These are phyloP conservation scores for Picochlorum sp. DNA, from an alignment of 139 green algal species.

Conservation along the genomic window DNA sequence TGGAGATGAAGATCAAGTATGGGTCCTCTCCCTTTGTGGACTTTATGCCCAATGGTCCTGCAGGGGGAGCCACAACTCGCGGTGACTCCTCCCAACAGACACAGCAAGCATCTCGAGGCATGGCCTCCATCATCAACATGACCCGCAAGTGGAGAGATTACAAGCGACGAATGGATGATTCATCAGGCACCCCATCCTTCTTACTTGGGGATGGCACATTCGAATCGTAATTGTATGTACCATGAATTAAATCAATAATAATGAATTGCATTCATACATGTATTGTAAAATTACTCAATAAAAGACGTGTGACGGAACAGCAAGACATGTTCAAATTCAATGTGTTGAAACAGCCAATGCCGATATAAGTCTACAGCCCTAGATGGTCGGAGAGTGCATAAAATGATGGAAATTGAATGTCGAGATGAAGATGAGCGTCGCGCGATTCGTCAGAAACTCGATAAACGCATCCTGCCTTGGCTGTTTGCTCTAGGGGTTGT, in stretches of 20 bases:
- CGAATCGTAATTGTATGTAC: not conserved
- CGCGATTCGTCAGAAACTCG: not conserved
- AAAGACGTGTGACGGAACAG: too few species aligned
- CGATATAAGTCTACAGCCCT: not conserved
- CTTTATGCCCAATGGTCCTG: not conserved
- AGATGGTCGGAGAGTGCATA: not conserved
- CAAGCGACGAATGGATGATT: slow-evolving; percentile 16
- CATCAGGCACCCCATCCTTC: not conserved
- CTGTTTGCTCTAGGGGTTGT: slow-evolving; percentile 36
- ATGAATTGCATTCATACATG: too few species aligned
- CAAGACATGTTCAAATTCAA: too few species aligned
- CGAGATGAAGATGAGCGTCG: not conserved
- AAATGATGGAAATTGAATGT: not conserved
- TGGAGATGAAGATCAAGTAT: not conserved
- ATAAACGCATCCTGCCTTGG: slow-evolving; percentile 20
- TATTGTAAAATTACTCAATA: too few species aligned
- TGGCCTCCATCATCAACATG: slow-evolving; percentile 11
- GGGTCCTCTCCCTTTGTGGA: not conserved
- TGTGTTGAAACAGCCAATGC: too few species aligned
- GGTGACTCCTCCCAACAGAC: not conserved
- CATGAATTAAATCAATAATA: too few species aligned
- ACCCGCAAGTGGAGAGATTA: slow-evolving; percentile 30
- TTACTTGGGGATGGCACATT: not conserved
- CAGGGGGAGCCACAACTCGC: not conserved
- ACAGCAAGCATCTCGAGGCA: not conserved